Conservation (phyloP, 768 basidiomycete species). For the Lentinula aciculospora region DNA sequence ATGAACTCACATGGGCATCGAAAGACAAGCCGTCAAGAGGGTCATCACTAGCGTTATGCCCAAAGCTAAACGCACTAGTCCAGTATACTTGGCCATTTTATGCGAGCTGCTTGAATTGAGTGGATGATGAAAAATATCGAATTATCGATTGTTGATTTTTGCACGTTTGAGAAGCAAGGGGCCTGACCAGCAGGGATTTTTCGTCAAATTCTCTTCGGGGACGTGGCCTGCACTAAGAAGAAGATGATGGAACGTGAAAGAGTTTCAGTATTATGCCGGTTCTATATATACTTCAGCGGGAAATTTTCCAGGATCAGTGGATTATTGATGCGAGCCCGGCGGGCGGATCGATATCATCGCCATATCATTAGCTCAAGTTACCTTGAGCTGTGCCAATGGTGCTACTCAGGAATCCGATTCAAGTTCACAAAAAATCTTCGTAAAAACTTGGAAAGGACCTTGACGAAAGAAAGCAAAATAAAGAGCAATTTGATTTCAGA, state of each 20-base stretch:
- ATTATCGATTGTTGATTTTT: not conserved
- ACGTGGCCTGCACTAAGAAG: not conserved
- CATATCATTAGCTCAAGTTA: too few relatives aligned
- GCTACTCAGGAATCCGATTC: not conserved
- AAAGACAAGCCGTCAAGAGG: not conserved
- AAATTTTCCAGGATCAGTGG: not conserved
- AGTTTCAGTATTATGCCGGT: not conserved
- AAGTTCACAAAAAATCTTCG: too few relatives aligned
- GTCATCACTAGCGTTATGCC: not conserved
- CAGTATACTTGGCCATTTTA: not conserved
- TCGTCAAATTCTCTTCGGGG: not conserved
- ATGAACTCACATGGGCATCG: not conserved
- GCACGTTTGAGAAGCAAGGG: not conserved
- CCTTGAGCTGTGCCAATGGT: not conserved
- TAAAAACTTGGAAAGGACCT: too few relatives aligned
- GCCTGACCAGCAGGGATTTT: slow-evolving; percentile 1
- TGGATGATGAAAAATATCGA: not conserved
- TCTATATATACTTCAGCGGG: not conserved
- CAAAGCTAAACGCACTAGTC: not conserved
- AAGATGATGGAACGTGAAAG: not conserved
- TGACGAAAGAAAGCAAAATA: too few relatives aligned
- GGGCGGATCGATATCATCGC: not conserved
- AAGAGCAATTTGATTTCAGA: too few relatives aligned
- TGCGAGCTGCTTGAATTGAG: not conserved
- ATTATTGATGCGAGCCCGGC: not conserved